phyloP scores from a whole-genome alignment of 179 eudicot species.

The Spergularia azorica region DNA sequence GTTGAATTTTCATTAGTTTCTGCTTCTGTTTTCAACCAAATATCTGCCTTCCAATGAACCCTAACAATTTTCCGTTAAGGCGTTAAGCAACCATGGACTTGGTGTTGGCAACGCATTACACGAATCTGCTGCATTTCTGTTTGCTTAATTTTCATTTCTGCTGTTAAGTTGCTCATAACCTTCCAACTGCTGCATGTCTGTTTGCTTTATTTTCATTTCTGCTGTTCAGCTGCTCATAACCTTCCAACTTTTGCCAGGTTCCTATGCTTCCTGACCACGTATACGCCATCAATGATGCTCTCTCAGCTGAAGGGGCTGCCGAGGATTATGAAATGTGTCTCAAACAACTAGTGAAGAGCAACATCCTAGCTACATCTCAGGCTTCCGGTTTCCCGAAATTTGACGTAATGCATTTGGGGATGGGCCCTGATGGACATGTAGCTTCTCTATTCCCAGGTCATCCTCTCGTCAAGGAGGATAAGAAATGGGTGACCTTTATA shows the following conservation, averaged over 20 bases:
- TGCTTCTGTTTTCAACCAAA: too few species aligned
- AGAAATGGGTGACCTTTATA: conserved; percentile 73
- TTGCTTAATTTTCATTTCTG: background rate
- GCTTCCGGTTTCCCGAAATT: conserved; percentile 65
- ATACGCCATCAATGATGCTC: conserved; percentile 69
- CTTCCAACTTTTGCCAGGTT: conserved; percentile 40
- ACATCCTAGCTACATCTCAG: conserved; percentile 43
- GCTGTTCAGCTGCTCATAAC: background rate
- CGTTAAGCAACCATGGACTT: too few species aligned
- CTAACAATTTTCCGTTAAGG: too few species aligned
- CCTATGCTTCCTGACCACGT: conserved; percentile 60
- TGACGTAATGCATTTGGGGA: conserved; percentile 74
- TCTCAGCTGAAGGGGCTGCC: conserved; percentile 72
- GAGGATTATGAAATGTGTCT: conserved; percentile 66
- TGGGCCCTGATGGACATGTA: conserved; percentile 95
- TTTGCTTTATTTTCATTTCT: background rate
- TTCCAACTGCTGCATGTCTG: background rate
- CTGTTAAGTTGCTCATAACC: background rate
- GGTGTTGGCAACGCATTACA: too few species aligned
- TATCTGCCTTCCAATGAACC: too few species aligned
- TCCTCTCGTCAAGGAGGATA: conserved; percentile 57
- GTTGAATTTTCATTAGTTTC: too few species aligned
- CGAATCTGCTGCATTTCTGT: too few species aligned
- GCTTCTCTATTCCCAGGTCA: conserved; percentile 88
- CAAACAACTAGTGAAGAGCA: conserved; percentile 52